Conservation (phyloP, 495 filamentous ascomycete genomes). For the Aspergillus saccharolyticus region DNA sequence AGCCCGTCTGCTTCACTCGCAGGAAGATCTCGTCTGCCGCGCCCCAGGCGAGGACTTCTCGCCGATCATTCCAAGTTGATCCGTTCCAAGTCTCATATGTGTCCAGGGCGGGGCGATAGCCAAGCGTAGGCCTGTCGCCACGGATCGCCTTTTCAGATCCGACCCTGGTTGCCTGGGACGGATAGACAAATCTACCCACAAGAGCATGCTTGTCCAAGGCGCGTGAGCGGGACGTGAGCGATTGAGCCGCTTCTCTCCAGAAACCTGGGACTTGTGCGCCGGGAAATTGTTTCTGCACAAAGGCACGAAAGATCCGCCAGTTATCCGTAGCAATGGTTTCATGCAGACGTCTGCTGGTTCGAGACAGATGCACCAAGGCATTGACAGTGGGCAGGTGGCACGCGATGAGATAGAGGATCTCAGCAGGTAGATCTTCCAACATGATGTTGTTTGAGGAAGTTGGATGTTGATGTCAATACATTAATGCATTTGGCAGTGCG, state of each 20-base stretch:
- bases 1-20: slow-evolving; percentile 32
- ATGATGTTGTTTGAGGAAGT: slow-evolving; percentile 11
- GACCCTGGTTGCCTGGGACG: slow-evolving; percentile 29
- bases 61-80: slow-evolving; percentile 46
- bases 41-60: slow-evolving; percentile 57
- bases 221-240: slow-evolving; percentile 52
- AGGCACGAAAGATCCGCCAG: slow-evolving; percentile 48
- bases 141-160: slow-evolving; percentile 27
- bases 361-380: slow-evolving; percentile 42
- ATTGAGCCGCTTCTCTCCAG: slow-evolving; percentile 50
- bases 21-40: slow-evolving; percentile 56
- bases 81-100: slow-evolving; percentile 54
- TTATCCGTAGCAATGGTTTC: slow-evolving; percentile 49
- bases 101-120: slow-evolving; percentile 58
- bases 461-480: not conserved
- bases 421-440: slow-evolving; percentile 54
- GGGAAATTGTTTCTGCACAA: slow-evolving; percentile 52
- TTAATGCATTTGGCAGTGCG: not conserved
- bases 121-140: slow-evolving; percentile 54
- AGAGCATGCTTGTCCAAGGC: slow-evolving; percentile 58
- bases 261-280: slow-evolving; percentile 35
- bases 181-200: slow-evolving; percentile 49
- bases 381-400: slow-evolving; percentile 49
- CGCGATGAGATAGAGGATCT: slow-evolving; percentile 55
- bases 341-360: slow-evolving; percentile 47